Percentiles rank a stretch among this genome's conserved stretches.
Evolutionary conservation across 1,284 basidiomycete species (phyloP).

Genomic region (Cryptococcus sp.): DNA sequence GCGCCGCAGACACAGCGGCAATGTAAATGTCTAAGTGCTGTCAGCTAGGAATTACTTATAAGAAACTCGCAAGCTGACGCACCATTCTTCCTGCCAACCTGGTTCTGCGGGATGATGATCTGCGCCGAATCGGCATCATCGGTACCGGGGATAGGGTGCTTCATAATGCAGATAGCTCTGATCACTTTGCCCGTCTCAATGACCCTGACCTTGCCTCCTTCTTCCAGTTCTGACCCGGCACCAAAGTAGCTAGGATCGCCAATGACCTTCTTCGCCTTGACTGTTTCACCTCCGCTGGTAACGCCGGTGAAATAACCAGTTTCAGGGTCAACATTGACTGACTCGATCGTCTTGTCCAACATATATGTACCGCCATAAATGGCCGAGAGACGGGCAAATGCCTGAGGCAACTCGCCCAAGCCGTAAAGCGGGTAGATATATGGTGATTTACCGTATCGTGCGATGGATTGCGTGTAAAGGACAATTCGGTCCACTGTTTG

Average conservation of each 20-base stretch:
- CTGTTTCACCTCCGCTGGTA: conserved; percentile 84
- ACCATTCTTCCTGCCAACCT: conserved; percentile 93
- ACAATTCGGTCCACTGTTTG: conserved; percentile 92
- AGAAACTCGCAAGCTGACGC: conserved; percentile 37
- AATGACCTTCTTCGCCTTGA: conserved; percentile 96
- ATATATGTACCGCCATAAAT: conserved; percentile 99
- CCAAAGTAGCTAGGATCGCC: conserved; percentile 98
- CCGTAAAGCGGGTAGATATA: conserved; percentile 99
- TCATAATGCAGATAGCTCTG: conserved; percentile 95
- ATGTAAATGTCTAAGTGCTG: conserved; percentile 89
- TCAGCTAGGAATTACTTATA: not conserved
- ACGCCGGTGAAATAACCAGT: conserved; percentile 91
- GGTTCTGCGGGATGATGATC: conserved; percentile 99
- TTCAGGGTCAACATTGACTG: conserved; percentile 79
- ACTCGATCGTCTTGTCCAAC: conserved; percentile 94
- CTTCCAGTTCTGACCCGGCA: conserved; percentile 62
- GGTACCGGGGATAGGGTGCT: conserved; percentile 97
- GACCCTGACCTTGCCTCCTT: conserved; percentile 76
- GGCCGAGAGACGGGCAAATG: conserved; percentile 95
- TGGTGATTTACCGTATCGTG: conserved; percentile 98
- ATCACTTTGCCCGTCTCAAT: conserved; percentile 94
- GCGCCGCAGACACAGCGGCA: conserved; percentile 92
- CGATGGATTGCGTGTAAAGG: conserved; percentile 98
- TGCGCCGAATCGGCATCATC: conserved; percentile 93
- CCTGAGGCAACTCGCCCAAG: conserved; percentile 97